Conservation (phyloP, 2,329 filamentous ascomycete genomes). For the Fonsecaea monophora region DNA sequence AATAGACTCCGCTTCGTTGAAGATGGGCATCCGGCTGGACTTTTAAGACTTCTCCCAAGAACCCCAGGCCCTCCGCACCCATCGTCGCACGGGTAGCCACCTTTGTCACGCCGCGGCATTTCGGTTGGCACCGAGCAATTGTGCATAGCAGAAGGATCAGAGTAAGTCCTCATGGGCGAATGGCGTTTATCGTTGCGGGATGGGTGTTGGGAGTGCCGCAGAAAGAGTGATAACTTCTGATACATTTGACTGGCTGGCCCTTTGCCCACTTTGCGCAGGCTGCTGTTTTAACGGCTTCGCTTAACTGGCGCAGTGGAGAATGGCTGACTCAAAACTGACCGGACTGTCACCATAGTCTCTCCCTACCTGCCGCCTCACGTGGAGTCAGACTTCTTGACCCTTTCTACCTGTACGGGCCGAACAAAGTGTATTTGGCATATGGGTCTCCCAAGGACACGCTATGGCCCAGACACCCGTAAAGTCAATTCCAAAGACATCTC, state of each 20-base stretch:
- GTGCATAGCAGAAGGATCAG: too few species aligned
- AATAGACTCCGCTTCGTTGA: not conserved
- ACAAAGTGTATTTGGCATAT: not conserved
- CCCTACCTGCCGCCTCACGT: not conserved
- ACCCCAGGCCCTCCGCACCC: too few species aligned
- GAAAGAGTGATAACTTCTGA: too few species aligned
- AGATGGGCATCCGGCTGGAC: too few species aligned
- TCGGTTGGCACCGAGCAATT: too few species aligned
- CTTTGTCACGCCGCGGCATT: too few species aligned
- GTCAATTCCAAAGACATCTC: not conserved
- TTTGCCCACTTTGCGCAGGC: not conserved
- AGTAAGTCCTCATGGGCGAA: too few species aligned
- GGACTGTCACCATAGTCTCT: too few species aligned
- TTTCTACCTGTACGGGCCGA: not conserved
- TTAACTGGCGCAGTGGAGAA: not conserved
- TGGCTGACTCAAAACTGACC: not conserved
- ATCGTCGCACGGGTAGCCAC: too few species aligned
- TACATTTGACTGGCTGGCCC: not conserved
- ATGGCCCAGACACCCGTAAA: not conserved
- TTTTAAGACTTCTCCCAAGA: too few species aligned
- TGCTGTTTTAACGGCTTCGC: constrained; percentile 1
- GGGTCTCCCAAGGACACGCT: not conserved
- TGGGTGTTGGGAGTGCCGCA: too few species aligned
- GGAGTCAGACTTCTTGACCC: not conserved
- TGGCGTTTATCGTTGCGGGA: too few species aligned